Evolutionary conservation across 257 asterid genomes (phyloP).

Genomic region (Solanum sejunctum): DNA sequence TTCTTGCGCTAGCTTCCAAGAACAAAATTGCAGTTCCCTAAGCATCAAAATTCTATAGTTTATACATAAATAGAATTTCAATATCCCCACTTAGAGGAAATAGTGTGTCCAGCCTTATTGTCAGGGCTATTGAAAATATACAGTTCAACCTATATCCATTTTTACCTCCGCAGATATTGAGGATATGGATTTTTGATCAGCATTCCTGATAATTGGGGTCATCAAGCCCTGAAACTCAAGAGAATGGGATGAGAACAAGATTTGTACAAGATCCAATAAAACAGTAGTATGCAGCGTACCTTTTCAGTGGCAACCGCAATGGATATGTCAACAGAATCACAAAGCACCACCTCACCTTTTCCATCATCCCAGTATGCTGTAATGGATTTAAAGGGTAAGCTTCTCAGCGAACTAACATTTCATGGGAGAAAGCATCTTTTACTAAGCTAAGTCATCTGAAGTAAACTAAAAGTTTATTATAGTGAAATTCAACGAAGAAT

Average conservation of each 20-base stretch:
- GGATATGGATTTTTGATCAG: conserved; percentile 93
- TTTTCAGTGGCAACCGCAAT: conserved; percentile 98
- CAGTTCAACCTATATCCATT: neutral
- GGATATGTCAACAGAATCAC: conserved; percentile 90
- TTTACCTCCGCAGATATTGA: conserved; percentile 86
- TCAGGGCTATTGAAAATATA: neutral
- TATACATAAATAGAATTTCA: neutral
- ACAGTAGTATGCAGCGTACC: conserved; percentile 23
- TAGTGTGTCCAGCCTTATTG: neutral
- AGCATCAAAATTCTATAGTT: neutral
- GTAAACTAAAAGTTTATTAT: neutral
- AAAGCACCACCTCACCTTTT: conserved; percentile 56
- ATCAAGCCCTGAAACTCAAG: conserved; percentile 69
- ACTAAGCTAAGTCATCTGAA: neutral
- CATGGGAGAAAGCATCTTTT: neutral
- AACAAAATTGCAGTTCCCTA: neutral
- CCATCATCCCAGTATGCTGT: conserved; percentile 87
- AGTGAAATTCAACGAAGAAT: neutral
- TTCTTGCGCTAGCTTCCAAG: neutral
- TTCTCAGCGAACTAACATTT: neutral
- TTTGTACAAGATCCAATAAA: conserved; percentile 2
- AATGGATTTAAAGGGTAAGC: neutral
- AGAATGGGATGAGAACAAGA: conserved; percentile 6
- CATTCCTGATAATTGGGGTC: conserved; percentile 93
- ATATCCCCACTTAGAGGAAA: neutral